These are phyloP conservation scores for Fusarium palustre DNA, from an alignment of 2,329 filamentous ascomycete genomes.

Conservation along the genomic window DNA sequence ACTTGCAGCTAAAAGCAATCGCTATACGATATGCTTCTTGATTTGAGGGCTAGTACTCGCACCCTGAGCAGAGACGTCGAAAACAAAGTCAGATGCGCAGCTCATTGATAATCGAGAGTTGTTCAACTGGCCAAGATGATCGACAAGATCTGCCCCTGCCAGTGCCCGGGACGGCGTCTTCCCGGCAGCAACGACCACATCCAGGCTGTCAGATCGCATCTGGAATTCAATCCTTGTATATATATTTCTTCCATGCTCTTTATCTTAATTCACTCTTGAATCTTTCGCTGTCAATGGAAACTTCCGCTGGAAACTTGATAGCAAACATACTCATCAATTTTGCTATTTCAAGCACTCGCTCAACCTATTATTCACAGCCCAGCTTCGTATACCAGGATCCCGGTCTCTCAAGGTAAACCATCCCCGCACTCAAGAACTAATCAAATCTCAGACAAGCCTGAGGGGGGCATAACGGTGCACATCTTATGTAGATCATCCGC, in stretches of 20 bases:
- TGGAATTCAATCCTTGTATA: slow-evolving; percentile 11
- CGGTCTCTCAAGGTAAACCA: slow-evolving; percentile 6
- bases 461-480: slow-evolving; percentile 42
- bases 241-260: background rate
- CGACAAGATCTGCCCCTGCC: slow-evolving; percentile 47
- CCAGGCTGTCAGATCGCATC: slow-evolving; percentile 30
- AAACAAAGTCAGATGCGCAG: slow-evolving; percentile 10
- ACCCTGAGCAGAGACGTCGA: slow-evolving; percentile 6
- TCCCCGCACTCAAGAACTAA: slow-evolving; percentile 29
- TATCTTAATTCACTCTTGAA: background rate
- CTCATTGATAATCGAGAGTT: slow-evolving; percentile 39
- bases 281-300: slow-evolving; percentile 3
- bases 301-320: background rate
- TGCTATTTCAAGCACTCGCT: background rate
- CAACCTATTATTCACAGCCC: background rate
- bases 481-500: slow-evolving; percentile 48
- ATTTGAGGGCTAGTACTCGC: slow-evolving; percentile 14
- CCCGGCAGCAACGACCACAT: slow-evolving; percentile 34
- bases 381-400: slow-evolving; percentile 21
- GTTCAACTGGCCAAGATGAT: slow-evolving; percentile 37
- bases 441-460: slow-evolving; percentile 26
- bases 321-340: background rate
- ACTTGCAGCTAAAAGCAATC: slow-evolving; percentile 3
- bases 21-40: slow-evolving; percentile 20
- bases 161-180: slow-evolving; percentile 38